Evolutionary conservation across 768 basidiomycete species (phyloP).

Genomic region (Saitozyma sp.): DNA sequence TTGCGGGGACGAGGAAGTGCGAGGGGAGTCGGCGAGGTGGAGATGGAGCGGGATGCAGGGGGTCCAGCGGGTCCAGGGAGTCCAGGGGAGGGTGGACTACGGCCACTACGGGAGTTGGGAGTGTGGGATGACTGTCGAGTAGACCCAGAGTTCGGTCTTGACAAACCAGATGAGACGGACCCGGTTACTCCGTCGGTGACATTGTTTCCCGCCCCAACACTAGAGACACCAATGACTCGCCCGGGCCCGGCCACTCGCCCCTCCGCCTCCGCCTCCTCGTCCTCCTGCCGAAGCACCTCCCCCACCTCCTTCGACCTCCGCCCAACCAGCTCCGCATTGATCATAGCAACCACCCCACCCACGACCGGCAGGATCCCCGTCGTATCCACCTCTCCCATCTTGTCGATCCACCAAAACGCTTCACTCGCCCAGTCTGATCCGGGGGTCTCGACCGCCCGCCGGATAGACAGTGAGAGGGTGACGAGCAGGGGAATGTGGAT

Average conservation of each 20-base stretch:
- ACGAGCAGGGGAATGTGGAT: conserved; percentile 53
- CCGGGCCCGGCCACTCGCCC: background rate
- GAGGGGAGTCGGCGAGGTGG: too few species aligned
- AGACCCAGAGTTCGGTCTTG: too few species aligned
- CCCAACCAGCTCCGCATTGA: conserved; percentile 50
- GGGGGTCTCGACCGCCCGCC: conserved; percentile 45
- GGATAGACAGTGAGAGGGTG: conserved; percentile 46
- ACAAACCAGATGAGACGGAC: too few species aligned
- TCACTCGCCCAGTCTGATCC: conserved; percentile 30
- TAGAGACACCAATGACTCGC: too few species aligned
- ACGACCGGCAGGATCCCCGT: conserved; percentile 44
- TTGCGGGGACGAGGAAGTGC: too few species aligned
- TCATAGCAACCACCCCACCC: conserved; percentile 45
- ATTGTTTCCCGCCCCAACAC: too few species aligned
- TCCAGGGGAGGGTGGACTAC: too few species aligned
- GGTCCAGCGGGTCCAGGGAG: too few species aligned
- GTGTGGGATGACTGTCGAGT: too few species aligned
- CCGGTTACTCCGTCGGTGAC: too few species aligned
- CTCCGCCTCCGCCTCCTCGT: background rate
- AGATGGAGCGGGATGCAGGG: too few species aligned
- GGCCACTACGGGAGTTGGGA: too few species aligned
- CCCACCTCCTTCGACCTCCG: conserved; percentile 9
- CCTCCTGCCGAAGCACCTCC: conserved; percentile 7
- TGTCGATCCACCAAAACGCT: conserved; percentile 42
- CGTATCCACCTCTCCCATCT: conserved; percentile 48